These are phyloP conservation scores for Novymonas esmeraldas DNA, from an alignment of 208 protist species.

Conservation along the genomic window DNA sequence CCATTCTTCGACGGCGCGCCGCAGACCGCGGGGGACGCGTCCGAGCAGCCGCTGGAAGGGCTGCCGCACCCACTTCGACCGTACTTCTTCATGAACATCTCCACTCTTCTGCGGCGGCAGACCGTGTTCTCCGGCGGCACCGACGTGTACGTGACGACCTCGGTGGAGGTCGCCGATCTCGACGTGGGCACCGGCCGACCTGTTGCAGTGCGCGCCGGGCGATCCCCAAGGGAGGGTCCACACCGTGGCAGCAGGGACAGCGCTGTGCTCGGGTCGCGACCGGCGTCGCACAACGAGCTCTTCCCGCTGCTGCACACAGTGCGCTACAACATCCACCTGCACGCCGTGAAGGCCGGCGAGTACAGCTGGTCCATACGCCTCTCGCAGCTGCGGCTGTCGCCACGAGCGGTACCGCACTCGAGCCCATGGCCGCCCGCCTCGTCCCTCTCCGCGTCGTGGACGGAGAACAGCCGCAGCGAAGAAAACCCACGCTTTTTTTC, in stretches of 20 bases:
- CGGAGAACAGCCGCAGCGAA: slow-evolving; percentile 8
- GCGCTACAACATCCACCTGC: slow-evolving; percentile 62
- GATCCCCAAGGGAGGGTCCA: neutral
- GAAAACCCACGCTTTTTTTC: slow-evolving; percentile 49
- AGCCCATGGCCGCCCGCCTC: neutral
- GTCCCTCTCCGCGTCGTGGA: slow-evolving; percentile 11
- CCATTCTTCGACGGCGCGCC: slow-evolving; percentile 20
- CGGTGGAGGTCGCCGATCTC: slow-evolving; percentile 55
- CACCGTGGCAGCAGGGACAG: neutral
- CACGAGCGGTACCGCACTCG: slow-evolving; percentile 6
- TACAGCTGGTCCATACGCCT: slow-evolving; percentile 72
- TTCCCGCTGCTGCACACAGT: slow-evolving; percentile 49
- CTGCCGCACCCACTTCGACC: slow-evolving; percentile 24
- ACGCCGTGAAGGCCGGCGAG: slow-evolving; percentile 49
- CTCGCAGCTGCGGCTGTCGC: slow-evolving; percentile 52
- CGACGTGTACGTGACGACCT: slow-evolving; percentile 74
- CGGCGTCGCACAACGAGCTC: slow-evolving; percentile 19
- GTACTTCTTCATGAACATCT: slow-evolving; percentile 77
- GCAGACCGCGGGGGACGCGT: neutral
- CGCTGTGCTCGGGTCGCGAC: neutral
- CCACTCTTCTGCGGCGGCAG: slow-evolving; percentile 61
- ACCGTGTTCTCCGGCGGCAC: slow-evolving; percentile 44
- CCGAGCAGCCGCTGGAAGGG: slow-evolving; percentile 8
- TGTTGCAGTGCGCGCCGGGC: neutral
- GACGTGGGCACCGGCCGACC: slow-evolving; percentile 26